Percentiles rank a stretch among this genome's conserved stretches.
Evolutionary conservation across 1,284 basidiomycete species (phyloP).

Genomic region (Afroboletus lepidellus): DNA sequence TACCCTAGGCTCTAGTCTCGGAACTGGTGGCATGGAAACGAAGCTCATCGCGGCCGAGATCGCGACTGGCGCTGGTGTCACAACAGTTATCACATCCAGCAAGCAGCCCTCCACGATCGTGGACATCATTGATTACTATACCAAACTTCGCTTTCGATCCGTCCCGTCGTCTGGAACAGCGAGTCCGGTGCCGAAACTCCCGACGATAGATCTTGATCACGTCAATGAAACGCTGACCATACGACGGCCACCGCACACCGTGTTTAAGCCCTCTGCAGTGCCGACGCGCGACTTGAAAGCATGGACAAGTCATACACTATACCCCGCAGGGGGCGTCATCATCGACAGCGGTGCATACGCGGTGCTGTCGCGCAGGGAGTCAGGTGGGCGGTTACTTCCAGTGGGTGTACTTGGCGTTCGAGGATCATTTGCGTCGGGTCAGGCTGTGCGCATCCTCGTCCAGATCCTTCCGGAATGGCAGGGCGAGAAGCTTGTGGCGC

Average conservation of each 20-base stretch:
- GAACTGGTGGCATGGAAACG: conserved; percentile 99
- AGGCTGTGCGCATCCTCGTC: conserved; percentile 87
- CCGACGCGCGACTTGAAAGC: conserved; percentile 91
- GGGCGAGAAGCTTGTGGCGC: conserved; percentile 20
- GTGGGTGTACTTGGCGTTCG: conserved; percentile 87
- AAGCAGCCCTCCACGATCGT: conserved; percentile 79
- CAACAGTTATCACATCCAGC: conserved; percentile 88
- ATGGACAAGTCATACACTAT: conserved; percentile 93
- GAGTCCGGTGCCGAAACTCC: conserved; percentile 36
- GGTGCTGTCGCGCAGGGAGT: conserved; percentile 81
- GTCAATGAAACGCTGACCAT: conserved; percentile 22
- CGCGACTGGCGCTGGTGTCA: conserved; percentile 93
- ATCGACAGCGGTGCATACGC: conserved; percentile 88
- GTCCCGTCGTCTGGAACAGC: conserved; percentile 39
- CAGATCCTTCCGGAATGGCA: conserved; percentile 36
- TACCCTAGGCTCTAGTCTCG: conserved; percentile 89
- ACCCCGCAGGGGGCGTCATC: conserved; percentile 84
- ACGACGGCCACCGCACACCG: conserved; percentile 76
- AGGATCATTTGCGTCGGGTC: conserved; percentile 90
- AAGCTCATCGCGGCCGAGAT: conserved; percentile 98
- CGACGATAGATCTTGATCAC: conserved; percentile 28
- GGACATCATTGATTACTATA: conserved; percentile 78
- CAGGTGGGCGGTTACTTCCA: conserved; percentile 86
- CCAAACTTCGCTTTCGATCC: conserved; percentile 38
- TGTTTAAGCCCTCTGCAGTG: conserved; percentile 75